phyloP scores from a whole-genome alignment of 176 grass and related monocot genomes.

The Panicum miliaceum region DNA sequence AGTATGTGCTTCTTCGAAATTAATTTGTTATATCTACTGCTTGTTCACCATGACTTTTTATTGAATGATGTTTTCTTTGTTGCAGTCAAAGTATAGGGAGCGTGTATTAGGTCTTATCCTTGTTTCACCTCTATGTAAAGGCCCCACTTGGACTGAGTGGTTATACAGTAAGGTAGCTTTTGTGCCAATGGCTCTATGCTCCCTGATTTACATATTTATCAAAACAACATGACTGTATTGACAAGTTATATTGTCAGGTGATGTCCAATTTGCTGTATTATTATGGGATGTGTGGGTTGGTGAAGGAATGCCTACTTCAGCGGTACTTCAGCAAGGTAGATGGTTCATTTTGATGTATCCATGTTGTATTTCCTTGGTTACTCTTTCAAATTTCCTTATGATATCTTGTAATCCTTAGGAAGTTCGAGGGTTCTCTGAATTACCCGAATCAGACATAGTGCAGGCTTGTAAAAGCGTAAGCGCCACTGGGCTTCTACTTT shows the following conservation, averaged over 20 bases:
- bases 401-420: slow-evolving; percentile 59
- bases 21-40: slow-evolving; percentile 6
- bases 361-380: slow-evolving; percentile 22
- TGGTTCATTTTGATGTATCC: slow-evolving; percentile 14
- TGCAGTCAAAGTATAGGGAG: slow-evolving; percentile 92
- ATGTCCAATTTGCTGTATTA: slow-evolving; percentile 95
- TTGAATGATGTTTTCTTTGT: slow-evolving; percentile 31
- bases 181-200: not conserved
- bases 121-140: slow-evolving; percentile 90
- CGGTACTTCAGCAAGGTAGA: slow-evolving; percentile 96
- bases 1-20: slow-evolving; percentile 57
- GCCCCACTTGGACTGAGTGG: slow-evolving; percentile 94
- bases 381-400: slow-evolving; percentile 34
- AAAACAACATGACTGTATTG: slow-evolving; percentile 21
- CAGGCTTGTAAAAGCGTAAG: slow-evolving; percentile 95
- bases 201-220: not conserved
- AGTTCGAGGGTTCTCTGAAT: slow-evolving; percentile 78
- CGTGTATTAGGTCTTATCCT: slow-evolving; percentile 91
- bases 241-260: slow-evolving; percentile 55
- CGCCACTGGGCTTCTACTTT: slow-evolving; percentile 10
- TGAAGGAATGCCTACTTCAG: slow-evolving; percentile 91
- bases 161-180: slow-evolving; percentile 88
- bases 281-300: slow-evolving; percentile 91
- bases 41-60: not conserved
- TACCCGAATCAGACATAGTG: slow-evolving; percentile 94